Percentiles rank a stretch among this genome's conserved stretches.
These are phyloP conservation scores for Castanea mollissima DNA, from an alignment of 306 rosid genomes.

Conservation along the genomic window DNA sequence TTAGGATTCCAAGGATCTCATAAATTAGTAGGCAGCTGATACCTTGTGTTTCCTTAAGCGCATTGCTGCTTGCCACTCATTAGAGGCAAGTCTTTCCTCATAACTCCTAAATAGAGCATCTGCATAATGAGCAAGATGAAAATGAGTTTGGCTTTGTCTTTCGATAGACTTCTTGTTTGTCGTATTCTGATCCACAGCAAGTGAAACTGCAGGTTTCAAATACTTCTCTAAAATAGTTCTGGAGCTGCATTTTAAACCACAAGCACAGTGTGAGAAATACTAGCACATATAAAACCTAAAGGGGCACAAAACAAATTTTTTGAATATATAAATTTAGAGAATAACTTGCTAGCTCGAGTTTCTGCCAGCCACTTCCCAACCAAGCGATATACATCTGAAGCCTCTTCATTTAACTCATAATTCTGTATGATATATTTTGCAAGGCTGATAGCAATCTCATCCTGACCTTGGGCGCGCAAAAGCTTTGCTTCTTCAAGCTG, in stretches of 20 bases:
- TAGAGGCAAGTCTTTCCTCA: conserved; percentile 84
- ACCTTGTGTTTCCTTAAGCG: conserved; percentile 92
- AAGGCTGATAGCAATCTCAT: conserved; percentile 88
- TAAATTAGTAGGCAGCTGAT: conserved; percentile 6
- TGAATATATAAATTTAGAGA: conserved; percentile 18
- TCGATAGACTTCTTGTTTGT: conserved; percentile 47
- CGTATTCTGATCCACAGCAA: conserved; percentile 61
- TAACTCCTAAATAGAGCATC: conserved; percentile 87
- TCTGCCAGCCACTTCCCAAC: conserved; percentile 98
- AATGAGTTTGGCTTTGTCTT: conserved; percentile 69
- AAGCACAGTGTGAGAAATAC: neutral
- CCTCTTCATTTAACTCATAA: conserved; percentile 52
- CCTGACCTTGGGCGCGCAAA: conserved; percentile 87
- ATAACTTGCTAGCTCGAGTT: conserved; percentile 95
- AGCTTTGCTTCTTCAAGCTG: conserved; percentile 99
- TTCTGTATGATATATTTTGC: conserved; percentile 66
- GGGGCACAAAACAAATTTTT: conserved; percentile 2
- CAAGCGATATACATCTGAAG: conserved; percentile 83
- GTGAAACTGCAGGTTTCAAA: conserved; percentile 83
- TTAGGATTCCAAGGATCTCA: conserved; percentile 3
- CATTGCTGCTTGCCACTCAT: conserved; percentile 93
- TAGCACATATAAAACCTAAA: conserved; percentile 6
- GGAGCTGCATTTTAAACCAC: conserved; percentile 59
- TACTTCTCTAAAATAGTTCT: conserved; percentile 93
- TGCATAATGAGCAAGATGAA: conserved; percentile 93